Base-by-base conservation (phyloP, 2,329 filamentous ascomycete species). In the Penicillium sp. region DNA sequence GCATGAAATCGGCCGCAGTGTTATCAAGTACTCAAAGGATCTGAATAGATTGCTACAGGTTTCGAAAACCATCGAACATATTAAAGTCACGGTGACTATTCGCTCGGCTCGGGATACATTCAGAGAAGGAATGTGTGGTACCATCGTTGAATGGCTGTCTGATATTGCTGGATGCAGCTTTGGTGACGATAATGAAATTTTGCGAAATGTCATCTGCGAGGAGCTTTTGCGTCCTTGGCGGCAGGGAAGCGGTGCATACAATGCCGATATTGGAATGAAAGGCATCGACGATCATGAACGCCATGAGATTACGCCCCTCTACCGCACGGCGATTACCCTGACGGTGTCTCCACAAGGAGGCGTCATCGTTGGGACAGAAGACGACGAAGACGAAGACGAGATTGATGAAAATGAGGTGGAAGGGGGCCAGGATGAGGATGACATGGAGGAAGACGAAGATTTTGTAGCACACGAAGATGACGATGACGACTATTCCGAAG, bases 121-220 rank as follows among this genome's bases (percentile, higher is more conserved):
- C 75, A 84, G 94, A 58, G 94, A 99, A 70, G 90, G 97, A 70
- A 99, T 99, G 95, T 97, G 92, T 65, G 91, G 90, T n/a, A 91
- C 91, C 16, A 93, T 99, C 60, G 88, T 99, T 54, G 92, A 97
- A 65, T 99, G 95, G 95, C 81, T 99, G 20, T 83, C 87, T 52
- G 95, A 99, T 71, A 95, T 99, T 65, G 84, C 91, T 7, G 91
- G 91, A 28, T 97, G 92, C 72, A 88, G 85, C 53, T 89, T 96
- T 47, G 91, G 90, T 1, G 79, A 84, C 30, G 91, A 99, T 66
- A 83, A 86, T 60, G 81, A 89, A 59, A 85, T 97, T 18, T 78
- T 99, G 45, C 84, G 91, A 38, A 86, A 85, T 52, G 85, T 88
- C 6, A 84, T 99, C 40, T 99, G 94, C 67, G 91, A 97, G 70